A percentile compares a stretch with the other conserved stretches of the same genome.
These are phyloP conservation scores for Pseudopithomyces maydicus DNA, from an alignment of 2,329 filamentous ascomycete genomes.

Conservation along the genomic window DNA sequence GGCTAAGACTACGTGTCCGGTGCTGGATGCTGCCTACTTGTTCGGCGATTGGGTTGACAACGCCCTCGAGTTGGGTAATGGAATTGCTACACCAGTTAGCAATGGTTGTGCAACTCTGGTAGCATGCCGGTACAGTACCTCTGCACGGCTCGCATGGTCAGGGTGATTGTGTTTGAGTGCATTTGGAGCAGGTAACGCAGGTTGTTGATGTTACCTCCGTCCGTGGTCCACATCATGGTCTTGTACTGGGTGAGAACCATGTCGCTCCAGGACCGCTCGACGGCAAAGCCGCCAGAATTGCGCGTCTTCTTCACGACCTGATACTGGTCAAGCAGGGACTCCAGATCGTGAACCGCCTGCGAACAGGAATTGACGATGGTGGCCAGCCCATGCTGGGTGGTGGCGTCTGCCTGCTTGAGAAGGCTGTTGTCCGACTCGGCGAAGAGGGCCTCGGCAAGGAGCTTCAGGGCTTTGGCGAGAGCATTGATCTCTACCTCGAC, in stretches of 20 bases:
- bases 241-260: slow-evolving; percentile 49
- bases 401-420: slow-evolving; percentile 40
- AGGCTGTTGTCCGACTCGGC: slow-evolving; percentile 40
- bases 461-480: slow-evolving; percentile 49
- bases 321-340: slow-evolving; percentile 52
- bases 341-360: slow-evolving; percentile 49
- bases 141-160: slow-evolving; percentile 50
- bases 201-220: slow-evolving; percentile 48
- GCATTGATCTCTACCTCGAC: slow-evolving; percentile 49
- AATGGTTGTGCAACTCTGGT: neutral
- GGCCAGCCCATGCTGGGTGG: slow-evolving; percentile 44
- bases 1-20: slow-evolving; percentile 23
- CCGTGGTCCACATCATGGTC: slow-evolving; percentile 53
- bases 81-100: slow-evolving; percentile 39
- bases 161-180: slow-evolving; percentile 48
- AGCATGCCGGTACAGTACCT: slow-evolving; percentile 31
- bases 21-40: slow-evolving; percentile 39
- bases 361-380: slow-evolving; percentile 47
- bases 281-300: slow-evolving; percentile 46
- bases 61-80: slow-evolving; percentile 33
- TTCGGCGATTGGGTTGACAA: slow-evolving; percentile 37
- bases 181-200: slow-evolving; percentile 49
- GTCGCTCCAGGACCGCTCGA: slow-evolving; percentile 52
- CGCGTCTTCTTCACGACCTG: slow-evolving; percentile 50
- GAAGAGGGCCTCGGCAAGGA: slow-evolving; percentile 18